phyloP scores from a whole-genome alignment of 2,329 filamentous ascomycete genomes.

The Fusarium pseudonygamai region DNA sequence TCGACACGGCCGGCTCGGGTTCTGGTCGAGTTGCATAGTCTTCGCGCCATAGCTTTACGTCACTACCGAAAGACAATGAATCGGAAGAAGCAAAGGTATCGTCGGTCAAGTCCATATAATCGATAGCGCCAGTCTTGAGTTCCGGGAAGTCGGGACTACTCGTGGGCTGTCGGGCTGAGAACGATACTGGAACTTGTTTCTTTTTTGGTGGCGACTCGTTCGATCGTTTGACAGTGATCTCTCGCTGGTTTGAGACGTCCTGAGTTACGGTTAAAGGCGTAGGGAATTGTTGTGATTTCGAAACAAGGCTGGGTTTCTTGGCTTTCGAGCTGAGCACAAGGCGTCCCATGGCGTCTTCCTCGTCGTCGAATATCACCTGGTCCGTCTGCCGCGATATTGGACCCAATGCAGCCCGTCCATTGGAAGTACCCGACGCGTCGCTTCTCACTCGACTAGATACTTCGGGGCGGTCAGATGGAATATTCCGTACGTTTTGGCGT shows the following conservation, averaged over 20 bases:
- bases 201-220: slow-evolving; percentile 43
- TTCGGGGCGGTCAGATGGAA: background rate
- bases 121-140: slow-evolving; percentile 48
- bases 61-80: slow-evolving; percentile 49
- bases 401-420: slow-evolving; percentile 37
- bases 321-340: slow-evolving; percentile 55
- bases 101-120: slow-evolving; percentile 54
- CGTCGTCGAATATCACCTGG: slow-evolving; percentile 41
- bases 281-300: slow-evolving; percentile 52
- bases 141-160: slow-evolving; percentile 48
- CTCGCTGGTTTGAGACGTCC: slow-evolving; percentile 28
- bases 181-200: slow-evolving; percentile 17
- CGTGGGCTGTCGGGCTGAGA: slow-evolving; percentile 3
- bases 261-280: slow-evolving; percentile 49
- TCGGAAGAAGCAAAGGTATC: slow-evolving; percentile 48
- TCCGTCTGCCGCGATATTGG: slow-evolving; percentile 39
- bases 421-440: slow-evolving; percentile 19
- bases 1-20: slow-evolving; percentile 50
- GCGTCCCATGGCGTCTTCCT: slow-evolving; percentile 55
- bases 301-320: slow-evolving; percentile 57
- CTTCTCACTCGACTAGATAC: background rate
- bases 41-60: slow-evolving; percentile 55
- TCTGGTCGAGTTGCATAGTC: slow-evolving; percentile 52
- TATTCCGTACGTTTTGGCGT: background rate
- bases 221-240: slow-evolving; percentile 17